A percentile compares a stretch with the other conserved stretches of the same genome.
phyloP scores from a whole-genome alignment of 2,329 filamentous ascomycete genomes.

The Tympanopsis confertula region DNA sequence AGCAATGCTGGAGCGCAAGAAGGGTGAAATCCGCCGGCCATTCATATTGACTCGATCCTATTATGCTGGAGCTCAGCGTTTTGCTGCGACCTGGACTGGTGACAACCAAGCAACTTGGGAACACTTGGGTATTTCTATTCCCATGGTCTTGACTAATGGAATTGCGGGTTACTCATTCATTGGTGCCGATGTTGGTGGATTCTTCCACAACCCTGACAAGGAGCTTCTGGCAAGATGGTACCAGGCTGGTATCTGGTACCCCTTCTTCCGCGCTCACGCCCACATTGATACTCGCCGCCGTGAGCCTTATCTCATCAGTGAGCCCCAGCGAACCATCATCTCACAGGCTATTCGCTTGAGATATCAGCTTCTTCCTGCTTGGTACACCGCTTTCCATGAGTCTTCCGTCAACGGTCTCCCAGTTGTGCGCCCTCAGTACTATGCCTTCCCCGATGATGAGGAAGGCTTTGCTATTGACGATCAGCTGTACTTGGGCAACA shows the following conservation, averaged over 20 bases:
- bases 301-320: slow-evolving; percentile 79
- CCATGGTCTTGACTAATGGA: slow-evolving; percentile 87
- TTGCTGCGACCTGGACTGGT: slow-evolving; percentile 96
- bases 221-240: slow-evolving; percentile 92
- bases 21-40: slow-evolving; percentile 72
- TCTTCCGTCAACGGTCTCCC: slow-evolving; percentile 73
- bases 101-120: slow-evolving; percentile 93
- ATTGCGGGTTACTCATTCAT: slow-evolving; percentile 89
- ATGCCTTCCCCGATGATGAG: slow-evolving; percentile 78
- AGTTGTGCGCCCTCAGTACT: slow-evolving; percentile 85
- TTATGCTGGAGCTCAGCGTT: slow-evolving; percentile 78
- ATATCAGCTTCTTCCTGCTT: slow-evolving; percentile 79
- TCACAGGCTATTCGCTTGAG: slow-evolving; percentile 77
- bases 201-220: slow-evolving; percentile 92
- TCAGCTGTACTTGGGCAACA: slow-evolving; percentile 81
- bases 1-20: slow-evolving; percentile 72
- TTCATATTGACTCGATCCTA: slow-evolving; percentile 91
- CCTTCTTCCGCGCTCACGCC: slow-evolving; percentile 93
- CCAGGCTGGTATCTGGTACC: slow-evolving; percentile 91
- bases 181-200: slow-evolving; percentile 90
- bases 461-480: slow-evolving; percentile 80
- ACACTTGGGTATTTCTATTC: slow-evolving; percentile 77
- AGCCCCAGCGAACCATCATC: slow-evolving; percentile 77
- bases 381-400: slow-evolving; percentile 95
- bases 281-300: slow-evolving; percentile 92